These are phyloP conservation scores for Wallemia ichthyophaga DNA, from an alignment of 1,284 basidiomycete species.

Conservation along the genomic window DNA sequence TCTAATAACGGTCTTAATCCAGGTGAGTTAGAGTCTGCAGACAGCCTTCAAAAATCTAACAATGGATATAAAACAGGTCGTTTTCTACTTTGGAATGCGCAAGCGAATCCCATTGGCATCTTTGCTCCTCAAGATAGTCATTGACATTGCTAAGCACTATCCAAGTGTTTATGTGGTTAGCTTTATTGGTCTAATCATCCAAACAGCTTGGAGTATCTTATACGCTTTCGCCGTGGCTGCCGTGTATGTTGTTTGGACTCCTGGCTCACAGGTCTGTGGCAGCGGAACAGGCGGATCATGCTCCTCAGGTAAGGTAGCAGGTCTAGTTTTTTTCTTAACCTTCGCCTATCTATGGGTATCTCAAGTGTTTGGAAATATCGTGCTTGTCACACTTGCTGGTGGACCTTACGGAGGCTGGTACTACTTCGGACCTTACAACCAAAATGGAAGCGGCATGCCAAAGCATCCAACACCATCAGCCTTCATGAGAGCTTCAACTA, in stretches of 20 bases:
- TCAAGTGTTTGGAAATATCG: slow-evolving; percentile 46
- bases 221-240: slow-evolving; percentile 29
- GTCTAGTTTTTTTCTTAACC: slow-evolving; percentile 42
- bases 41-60: too few species aligned
- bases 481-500: slow-evolving; percentile 48
- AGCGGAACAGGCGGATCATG: slow-evolving; percentile 19
- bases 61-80: too few species aligned
- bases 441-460: slow-evolving; percentile 18
- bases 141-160: slow-evolving; percentile 56
- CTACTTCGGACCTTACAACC: slow-evolving; percentile 5
- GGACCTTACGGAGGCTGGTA: slow-evolving; percentile 26
- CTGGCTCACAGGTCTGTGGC: not conserved
- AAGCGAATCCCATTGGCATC: slow-evolving; percentile 2
- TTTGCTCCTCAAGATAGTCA: slow-evolving; percentile 11
- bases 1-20: too few species aligned
- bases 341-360: slow-evolving; percentile 63
- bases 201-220: slow-evolving; percentile 36
- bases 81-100: slow-evolving; percentile 1
- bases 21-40: too few species aligned
- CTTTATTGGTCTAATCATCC: slow-evolving; percentile 33
- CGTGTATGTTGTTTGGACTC: slow-evolving; percentile 17
- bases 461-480: slow-evolving; percentile 36
- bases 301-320: slow-evolving; percentile 26
- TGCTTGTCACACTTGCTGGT: slow-evolving; percentile 47
- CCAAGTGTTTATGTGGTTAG: slow-evolving; percentile 49